phyloP scores from a whole-genome alignment of 2,329 filamentous ascomycete genomes.

The Stagonosporopsis vannaccii region DNA sequence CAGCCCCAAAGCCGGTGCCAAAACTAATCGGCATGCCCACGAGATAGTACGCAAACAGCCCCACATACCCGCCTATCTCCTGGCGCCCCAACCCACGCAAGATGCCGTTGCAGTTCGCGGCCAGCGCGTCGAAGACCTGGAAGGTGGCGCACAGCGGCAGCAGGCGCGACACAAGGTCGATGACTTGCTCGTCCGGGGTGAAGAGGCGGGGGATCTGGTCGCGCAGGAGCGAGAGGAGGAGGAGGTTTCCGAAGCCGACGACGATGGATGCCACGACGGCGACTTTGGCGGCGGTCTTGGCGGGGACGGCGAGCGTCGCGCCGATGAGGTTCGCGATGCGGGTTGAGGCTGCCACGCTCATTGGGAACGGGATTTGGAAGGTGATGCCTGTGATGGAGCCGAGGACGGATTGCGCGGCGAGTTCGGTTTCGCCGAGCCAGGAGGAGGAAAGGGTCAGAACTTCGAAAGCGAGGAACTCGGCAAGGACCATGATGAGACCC shows the following conservation, averaged over 20 bases:
- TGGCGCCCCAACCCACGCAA: slow-evolving; percentile 88
- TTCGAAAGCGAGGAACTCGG: slow-evolving; percentile 93
- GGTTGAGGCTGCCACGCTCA: slow-evolving; percentile 87
- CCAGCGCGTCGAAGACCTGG: slow-evolving; percentile 86
- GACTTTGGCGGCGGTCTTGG: slow-evolving; percentile 81
- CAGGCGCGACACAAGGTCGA: slow-evolving; percentile 69
- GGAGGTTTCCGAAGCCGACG: slow-evolving; percentile 81
- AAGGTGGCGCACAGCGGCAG: slow-evolving; percentile 86
- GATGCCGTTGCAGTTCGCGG: slow-evolving; percentile 81
- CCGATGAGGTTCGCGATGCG: slow-evolving; percentile 92
- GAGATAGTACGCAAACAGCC: slow-evolving; percentile 84
- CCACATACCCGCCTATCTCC: slow-evolving; percentile 87
- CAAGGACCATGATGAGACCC: slow-evolving; percentile 91
- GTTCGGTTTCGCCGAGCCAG: slow-evolving; percentile 77
- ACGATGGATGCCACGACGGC: slow-evolving; percentile 70
- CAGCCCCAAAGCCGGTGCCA: slow-evolving; percentile 75
- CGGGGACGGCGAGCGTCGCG: slow-evolving; percentile 80
- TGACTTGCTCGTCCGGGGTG: slow-evolving; percentile 71
- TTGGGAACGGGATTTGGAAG: slow-evolving; percentile 91
- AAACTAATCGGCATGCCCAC: slow-evolving; percentile 87
- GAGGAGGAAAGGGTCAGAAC: slow-evolving; percentile 83
- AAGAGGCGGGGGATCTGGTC: slow-evolving; percentile 79
- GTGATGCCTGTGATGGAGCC: slow-evolving; percentile 79
- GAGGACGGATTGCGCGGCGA: slow-evolving; percentile 89
- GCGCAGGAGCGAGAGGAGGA: slow-evolving; percentile 71